Evolutionary conservation across 495 filamentous ascomycete species (phyloP).

Genomic region (Aspergillus cristatus): DNA sequence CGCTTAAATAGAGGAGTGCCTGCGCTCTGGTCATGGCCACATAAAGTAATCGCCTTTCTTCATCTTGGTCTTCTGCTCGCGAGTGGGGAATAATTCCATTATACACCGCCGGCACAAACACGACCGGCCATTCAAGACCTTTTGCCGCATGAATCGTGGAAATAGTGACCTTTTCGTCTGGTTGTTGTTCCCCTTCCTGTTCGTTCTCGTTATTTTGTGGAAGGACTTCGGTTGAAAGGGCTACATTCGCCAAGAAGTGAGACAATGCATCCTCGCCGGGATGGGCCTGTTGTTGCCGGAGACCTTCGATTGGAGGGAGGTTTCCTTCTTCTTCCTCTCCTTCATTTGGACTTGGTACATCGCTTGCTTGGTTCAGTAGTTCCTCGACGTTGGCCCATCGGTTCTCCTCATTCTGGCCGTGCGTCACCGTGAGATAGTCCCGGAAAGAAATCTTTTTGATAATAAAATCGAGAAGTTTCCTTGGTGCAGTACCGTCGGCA

Average conservation of each 20-base stretch:
- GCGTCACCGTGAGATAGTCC: conserved; percentile 56
- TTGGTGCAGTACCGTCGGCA: conserved; percentile 41
- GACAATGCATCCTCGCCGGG: conserved; percentile 58
- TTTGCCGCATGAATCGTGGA: conserved; percentile 97
- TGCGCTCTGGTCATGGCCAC: conserved; percentile 98
- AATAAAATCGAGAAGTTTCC: conserved; percentile 65
- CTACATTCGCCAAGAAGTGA: conserved; percentile 81
- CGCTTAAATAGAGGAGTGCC: conserved; percentile 83
- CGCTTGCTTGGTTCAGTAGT: conserved; percentile 67
- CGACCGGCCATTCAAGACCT: conserved; percentile 93
- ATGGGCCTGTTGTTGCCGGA: conserved; percentile 54
- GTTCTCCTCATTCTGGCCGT: conserved; percentile 68
- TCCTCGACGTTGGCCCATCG: conserved; percentile 93
- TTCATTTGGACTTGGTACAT: conserved; percentile 29
- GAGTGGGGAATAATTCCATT: conserved; percentile 90
- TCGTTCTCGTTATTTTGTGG: conserved; percentile 47
- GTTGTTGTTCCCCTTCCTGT: conserved; percentile 32
- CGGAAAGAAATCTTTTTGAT: conserved; percentile 66
- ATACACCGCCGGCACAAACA: conserved; percentile 89
- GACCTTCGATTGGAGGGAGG: conserved; percentile 68
- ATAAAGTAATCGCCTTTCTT: conserved; percentile 86
- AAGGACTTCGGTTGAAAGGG: conserved; percentile 69
- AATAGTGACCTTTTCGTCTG: conserved; percentile 67
- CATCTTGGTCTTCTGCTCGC: conserved; percentile 80
- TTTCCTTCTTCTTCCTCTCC: conserved; percentile 48